Base-by-base conservation (phyloP, 2,329 filamentous ascomycete genomes). In the Cercospora berteroae region DNA sequence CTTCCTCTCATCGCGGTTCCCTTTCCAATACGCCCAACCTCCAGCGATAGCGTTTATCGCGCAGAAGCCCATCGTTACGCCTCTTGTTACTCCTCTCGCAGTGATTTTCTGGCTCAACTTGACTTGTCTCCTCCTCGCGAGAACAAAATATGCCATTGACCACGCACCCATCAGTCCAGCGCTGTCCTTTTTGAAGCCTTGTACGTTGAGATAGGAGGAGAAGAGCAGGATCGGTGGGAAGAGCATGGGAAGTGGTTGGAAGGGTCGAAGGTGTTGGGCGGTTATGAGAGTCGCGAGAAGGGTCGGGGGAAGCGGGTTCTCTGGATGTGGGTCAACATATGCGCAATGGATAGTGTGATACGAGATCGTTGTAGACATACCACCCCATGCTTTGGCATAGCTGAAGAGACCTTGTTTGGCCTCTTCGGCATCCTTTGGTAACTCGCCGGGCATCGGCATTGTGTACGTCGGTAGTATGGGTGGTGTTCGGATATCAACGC, bases 191-290 rank as follows among this genome's bases (percentile, higher is more conserved):
- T 87, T 86, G 80, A 85, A 89, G 67, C 84, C 83, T 69, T 84
- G 83, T 31, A 90, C 74, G 75, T 90, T 90, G 55, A 90, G 80
- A 74, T 90, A 91, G 66, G 86, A 86, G 61, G 85, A 85, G 79
- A 90, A 89, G 67, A 90, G 82, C 3, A 91, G 82, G 65, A 89
- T 80, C 2, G 88, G 88, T 4, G 88, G 85, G 76, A 91, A 90
- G 70, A 89, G 78, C 84, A 91, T 88, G 4, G 89, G 89, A 0
- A 91, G 81, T 6, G 82, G 75, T 75, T 89, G 88, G 77, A 89
- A 87, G 7, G 89, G 89, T n/a, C 87, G 86, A 52, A 85, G 81
- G 80, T 90, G 86, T 73, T 90, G 87, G 10, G 88, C 87, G 48
- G 88, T 85, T 71, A 90, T 85, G 52, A 91, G 81, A 8, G 88